Base-by-base conservation (phyloP, 2,329 filamentous ascomycete species). In the Chrysosporium queenslandicum region DNA sequence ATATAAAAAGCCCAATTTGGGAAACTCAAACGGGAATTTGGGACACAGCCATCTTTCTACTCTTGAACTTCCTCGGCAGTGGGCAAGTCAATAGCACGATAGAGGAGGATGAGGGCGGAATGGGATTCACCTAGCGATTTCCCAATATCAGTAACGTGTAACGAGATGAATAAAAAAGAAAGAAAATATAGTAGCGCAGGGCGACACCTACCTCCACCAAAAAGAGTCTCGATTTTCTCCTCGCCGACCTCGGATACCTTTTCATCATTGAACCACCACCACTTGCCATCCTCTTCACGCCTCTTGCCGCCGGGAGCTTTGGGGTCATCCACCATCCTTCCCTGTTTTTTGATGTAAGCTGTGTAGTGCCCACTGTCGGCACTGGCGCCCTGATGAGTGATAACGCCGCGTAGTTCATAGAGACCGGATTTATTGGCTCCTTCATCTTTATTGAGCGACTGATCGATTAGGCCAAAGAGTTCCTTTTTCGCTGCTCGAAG, bases 261-360 rank as follows among this genome's bases (percentile, higher is more conserved):
- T 66, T 98, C 91, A 63, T 98, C 92, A 69, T 98, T 97, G 78
- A 98, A 98, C 91, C 92, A 98, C 91, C 92, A 98, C 92, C 92
- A 98, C 63, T 89, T 95, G 60, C 87, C 89, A 64, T 94, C 88
- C 65, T 94, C 88, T 63, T 86, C 82, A 50, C 80, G 81, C 62
- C 81, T 76, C 74, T 88, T 87, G 59, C 87, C 88, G 18, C 65
- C 66, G 12, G 64, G 64, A 18, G 84, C 87, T 63, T 82, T 81
- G 14, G 83, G 77, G 60, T 94, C 86, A 51, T 68, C 63, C 2
- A 66, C 61, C 53, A 87, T 72, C 8, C 75, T 72, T 0, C 80
- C 83, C 56, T 84, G 77, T 78, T 98, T 96, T 78, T 97, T 98
- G 60, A 98, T 87, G 66, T 95, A 98, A 0, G 90, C 85, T 3